Evolutionary conservation across 169 alveolate genomes (phyloP), one percentile per base, ranked within the genome.

Genomic region (Eimeria mitis): DNA sequence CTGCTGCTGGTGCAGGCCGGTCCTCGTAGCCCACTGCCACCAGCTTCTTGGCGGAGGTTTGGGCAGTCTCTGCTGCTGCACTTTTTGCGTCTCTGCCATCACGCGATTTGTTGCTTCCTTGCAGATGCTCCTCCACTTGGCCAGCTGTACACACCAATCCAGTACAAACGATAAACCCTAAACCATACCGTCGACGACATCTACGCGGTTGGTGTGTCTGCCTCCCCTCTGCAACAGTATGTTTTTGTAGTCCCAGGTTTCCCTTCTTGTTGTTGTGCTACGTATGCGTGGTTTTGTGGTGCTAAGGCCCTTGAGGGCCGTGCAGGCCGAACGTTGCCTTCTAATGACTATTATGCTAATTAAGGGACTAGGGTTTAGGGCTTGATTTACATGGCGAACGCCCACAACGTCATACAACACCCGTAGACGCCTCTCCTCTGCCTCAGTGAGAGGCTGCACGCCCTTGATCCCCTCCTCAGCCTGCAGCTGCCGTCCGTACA

Each of bases 81-180:
- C 91, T 78, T 97, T 95, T 70, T 97, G 96, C 79, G 97, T 95
- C 94, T 95, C 96, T 83, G 95, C 97, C 37, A 96, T 78, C 40
- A 97, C 90, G 61, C 96, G 90, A 61, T 91, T 96, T 65, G 96
- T 52, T 14, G 96, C 96, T 25, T 89, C 96, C 54, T 87, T 95
- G 90, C 98, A 97, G 13, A 97, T 98, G 59, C 96, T 83, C 54
- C 98, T 95, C 99, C 99, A 98, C 68, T 97, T 95, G 13, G 99
- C 99, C 54, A 98, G 96, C 96, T 92, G 96, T 52, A 81, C 47
- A 44, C 85, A 76, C 54, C 34, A 21, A 9, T 11, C 31, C 81
- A 47, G n/a, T 25, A 78, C 44, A 44, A 49, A 49, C 34, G n/a
- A 65, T 78, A 78, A 49, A 49, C 56, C 31, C 34, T 19, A 40